Conservation (phyloP, 805 yeast genomes). For the Kazachstania psychrophila region DNA sequence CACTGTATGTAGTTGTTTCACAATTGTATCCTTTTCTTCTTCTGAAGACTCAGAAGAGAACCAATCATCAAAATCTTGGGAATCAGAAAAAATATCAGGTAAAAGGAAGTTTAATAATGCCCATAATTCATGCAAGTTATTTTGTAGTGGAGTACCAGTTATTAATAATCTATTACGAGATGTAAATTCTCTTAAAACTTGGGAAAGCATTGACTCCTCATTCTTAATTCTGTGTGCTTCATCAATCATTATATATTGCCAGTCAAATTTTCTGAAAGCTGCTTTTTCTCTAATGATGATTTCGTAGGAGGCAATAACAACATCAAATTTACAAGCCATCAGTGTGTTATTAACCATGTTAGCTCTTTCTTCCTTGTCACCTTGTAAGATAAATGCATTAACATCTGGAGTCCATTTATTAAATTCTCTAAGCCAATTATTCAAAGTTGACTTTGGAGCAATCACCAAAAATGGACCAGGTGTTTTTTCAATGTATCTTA, state of each 20-base stretch:
- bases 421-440: conserved; percentile 74
- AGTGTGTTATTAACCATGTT: conserved; percentile 43
- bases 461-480: conserved; percentile 69
- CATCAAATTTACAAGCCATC: conserved; percentile 58
- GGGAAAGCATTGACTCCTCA: conserved; percentile 63
- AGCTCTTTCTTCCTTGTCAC: conserved; percentile 61
- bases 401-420: conserved; percentile 75
- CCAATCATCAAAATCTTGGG: conserved; percentile 70
- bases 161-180: conserved; percentile 61
- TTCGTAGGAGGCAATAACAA: conserved; percentile 63
- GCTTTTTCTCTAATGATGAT: conserved; percentile 70
- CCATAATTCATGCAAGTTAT: conserved; percentile 74
- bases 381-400: conserved; percentile 58
- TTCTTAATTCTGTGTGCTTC: conserved; percentile 77
- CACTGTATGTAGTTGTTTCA: conserved; percentile 66
- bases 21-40: conserved; percentile 42
- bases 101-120: conserved; percentile 65
- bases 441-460: conserved; percentile 73
- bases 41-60: conserved; percentile 39
- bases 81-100: conserved; percentile 71
- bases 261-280: conserved; percentile 51
- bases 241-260: conserved; percentile 73
- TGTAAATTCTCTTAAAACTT: conserved; percentile 63
- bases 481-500: conserved; percentile 49
- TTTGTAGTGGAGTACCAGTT: conserved; percentile 78